A percentile compares a stretch with the other conserved stretches of the same genome.
Evolutionary conservation across 2,329 filamentous ascomycete species (phyloP).

Genomic region (Madurella mycetomatis): DNA sequence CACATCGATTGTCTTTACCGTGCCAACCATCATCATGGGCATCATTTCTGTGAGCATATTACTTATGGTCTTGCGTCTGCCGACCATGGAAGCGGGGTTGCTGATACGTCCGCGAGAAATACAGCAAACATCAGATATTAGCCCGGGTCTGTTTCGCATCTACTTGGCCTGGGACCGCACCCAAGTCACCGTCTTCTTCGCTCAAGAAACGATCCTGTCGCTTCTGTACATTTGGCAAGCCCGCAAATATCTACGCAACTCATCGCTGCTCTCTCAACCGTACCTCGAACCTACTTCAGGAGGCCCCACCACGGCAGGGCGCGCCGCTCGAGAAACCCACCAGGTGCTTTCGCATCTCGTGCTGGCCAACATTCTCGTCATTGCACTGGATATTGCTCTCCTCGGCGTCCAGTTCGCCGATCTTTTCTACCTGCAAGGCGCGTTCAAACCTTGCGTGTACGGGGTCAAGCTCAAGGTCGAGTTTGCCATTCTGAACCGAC

Average conservation of each 20-base stretch:
- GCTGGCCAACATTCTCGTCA: constrained; percentile 36
- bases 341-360: constrained; percentile 33
- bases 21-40: constrained; percentile 30
- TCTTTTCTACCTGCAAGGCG: constrained; percentile 34
- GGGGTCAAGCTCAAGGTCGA: constrained; percentile 34
- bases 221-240: constrained; percentile 29
- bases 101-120: not conserved
- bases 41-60: constrained; percentile 24
- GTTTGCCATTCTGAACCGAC: constrained; percentile 32
- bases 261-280: constrained; percentile 3
- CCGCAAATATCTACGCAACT: constrained; percentile 17
- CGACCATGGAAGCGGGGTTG: not conserved
- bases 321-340: constrained; percentile 6
- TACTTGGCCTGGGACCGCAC: constrained; percentile 30
- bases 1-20: constrained; percentile 28
- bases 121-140: constrained; percentile 25
- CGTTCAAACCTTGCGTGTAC: constrained; percentile 33
- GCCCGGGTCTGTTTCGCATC: constrained; percentile 22
- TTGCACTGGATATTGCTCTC: constrained; percentile 35
- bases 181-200: constrained; percentile 32
- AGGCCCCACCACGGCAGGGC: not conserved
- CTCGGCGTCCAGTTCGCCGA: constrained; percentile 36
- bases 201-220: constrained; percentile 30
- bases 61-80: not conserved
- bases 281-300: not conserved